Base-by-base conservation (phyloP, 2,329 filamentous ascomycete genomes). In the Paraconiothyrium brasiliense region DNA sequence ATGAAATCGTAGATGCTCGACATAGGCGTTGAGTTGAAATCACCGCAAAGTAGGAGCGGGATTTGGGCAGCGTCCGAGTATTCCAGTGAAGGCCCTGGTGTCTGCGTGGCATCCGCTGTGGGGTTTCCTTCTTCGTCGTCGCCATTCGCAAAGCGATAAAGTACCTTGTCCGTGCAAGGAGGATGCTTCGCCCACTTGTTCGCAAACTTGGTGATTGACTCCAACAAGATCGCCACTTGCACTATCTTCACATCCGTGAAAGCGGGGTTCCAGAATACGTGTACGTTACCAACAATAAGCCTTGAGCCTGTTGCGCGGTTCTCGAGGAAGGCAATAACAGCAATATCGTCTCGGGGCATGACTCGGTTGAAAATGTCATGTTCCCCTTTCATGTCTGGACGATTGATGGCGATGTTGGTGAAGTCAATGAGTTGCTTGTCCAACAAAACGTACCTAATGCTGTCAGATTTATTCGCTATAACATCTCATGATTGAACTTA, bases 321-420 rank as follows among this genome's bases (percentile, higher is more conserved):
- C 79, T 99, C 95, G 65, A 99, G 88, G 83, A 98, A 97, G 59
- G 91, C 89, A 51, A 97, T 88, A 51, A 97, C 90, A 16, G 92
- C 95, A 78, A 99, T 97, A 76, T 98, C 94, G 84, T 99, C 95
- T 81, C 95, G 93, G 63, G 94, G 94, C 95, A 97, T 98, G 63
- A 99, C 91, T 32, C 95, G 91, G 78, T 99, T 99, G 85, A 97
- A 98, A 60, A 98, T 94, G 73, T 99, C 95, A 75, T 97, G 92
- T 73, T 97, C 93, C 59, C 94, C 92, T 82, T 98, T 98, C 88
- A 97, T 97, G 76, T 98, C 95, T 2, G 94, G 92, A 67, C 95
- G 86, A 76, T 96, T 95, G 79, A 99, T 97, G 67, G 94, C 94
- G 59, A 93, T 92, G 61, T 92, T 91, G 41, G 92, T 90, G 76